phyloP scores from a whole-genome alignment of 768 basidiomycete species.

The Rhodocollybia butyracea region DNA sequence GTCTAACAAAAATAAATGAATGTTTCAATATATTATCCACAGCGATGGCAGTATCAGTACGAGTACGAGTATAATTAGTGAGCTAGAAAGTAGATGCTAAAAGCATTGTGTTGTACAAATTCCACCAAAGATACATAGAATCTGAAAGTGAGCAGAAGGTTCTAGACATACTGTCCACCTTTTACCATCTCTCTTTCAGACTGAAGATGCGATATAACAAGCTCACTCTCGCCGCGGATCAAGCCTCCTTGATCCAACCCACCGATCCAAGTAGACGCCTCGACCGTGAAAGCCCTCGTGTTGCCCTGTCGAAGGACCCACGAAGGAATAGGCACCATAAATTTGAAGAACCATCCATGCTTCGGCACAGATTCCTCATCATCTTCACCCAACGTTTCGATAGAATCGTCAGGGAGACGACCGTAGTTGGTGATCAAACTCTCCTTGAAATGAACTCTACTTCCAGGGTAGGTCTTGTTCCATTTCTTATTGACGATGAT shows the following conservation, averaged over 20 bases:
- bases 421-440: slow-evolving; percentile 4
- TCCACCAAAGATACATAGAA: neutral
- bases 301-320: slow-evolving; percentile 8
- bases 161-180: neutral
- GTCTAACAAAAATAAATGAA: too few relatives aligned
- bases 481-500: slow-evolving; percentile 9
- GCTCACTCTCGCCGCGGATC: neutral
- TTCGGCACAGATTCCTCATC: neutral
- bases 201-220: slow-evolving; percentile 5
- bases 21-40: too few relatives aligned
- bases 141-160: neutral
- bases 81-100: neutral
- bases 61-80: neutral
- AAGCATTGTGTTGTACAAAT: neutral
- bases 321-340: slow-evolving; percentile 7
- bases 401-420: slow-evolving; percentile 3
- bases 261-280: slow-evolving; percentile 3
- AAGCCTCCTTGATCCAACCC: slow-evolving; percentile 4
- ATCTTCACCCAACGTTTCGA: neutral
- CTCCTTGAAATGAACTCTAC: neutral
- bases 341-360: slow-evolving; percentile 9
- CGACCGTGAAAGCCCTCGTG: slow-evolving; percentile 2
- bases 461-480: slow-evolving; percentile 4
- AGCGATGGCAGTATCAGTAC: too few relatives aligned
- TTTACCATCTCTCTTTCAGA: slow-evolving; percentile 10